These are phyloP conservation scores for Lactarius indigo DNA, from an alignment of 768 basidiomycete species.

Conservation along the genomic window DNA sequence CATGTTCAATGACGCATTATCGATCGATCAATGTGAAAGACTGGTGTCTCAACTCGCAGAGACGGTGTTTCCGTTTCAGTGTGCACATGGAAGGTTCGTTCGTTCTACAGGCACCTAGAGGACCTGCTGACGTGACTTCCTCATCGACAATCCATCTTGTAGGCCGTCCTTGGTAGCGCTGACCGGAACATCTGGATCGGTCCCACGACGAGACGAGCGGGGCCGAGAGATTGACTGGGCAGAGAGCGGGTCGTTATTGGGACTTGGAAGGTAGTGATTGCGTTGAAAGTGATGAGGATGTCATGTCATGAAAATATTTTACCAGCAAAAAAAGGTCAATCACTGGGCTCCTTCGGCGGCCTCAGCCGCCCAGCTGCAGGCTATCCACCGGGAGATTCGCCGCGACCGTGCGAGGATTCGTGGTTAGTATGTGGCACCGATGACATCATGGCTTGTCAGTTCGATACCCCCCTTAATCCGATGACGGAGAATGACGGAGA, in stretches of 20 bases:
- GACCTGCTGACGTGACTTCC: constrained; percentile 10
- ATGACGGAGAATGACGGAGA: too few species aligned
- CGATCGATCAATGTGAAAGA: constrained; percentile 58
- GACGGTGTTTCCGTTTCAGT: constrained; percentile 88
- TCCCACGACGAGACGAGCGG: neutral
- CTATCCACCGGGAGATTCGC: too few species aligned
- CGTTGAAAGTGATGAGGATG: neutral
- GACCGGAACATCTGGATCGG: constrained; percentile 29
- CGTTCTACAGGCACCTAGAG: neutral
- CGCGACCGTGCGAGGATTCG: too few species aligned
- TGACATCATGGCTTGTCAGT: too few species aligned
- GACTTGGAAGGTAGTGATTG: neutral
- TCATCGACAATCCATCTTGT: neutral
- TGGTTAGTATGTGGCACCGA: too few species aligned
- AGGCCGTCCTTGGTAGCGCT: constrained; percentile 57
- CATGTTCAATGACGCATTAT: constrained; percentile 91
- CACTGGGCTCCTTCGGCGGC: too few species aligned
- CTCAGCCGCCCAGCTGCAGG: too few species aligned
- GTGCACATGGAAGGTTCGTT: constrained; percentile 86
- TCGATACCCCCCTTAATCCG: too few species aligned
- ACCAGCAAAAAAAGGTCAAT: too few species aligned
- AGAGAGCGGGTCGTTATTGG: constrained; percentile 11
- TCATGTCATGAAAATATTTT: neutral
- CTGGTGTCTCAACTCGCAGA: constrained; percentile 65
- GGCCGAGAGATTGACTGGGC: constrained; percentile 13